Evolutionary conservation across 2,329 filamentous ascomycete species (phyloP).

Genomic region (Diaporthe ilicicola): DNA sequence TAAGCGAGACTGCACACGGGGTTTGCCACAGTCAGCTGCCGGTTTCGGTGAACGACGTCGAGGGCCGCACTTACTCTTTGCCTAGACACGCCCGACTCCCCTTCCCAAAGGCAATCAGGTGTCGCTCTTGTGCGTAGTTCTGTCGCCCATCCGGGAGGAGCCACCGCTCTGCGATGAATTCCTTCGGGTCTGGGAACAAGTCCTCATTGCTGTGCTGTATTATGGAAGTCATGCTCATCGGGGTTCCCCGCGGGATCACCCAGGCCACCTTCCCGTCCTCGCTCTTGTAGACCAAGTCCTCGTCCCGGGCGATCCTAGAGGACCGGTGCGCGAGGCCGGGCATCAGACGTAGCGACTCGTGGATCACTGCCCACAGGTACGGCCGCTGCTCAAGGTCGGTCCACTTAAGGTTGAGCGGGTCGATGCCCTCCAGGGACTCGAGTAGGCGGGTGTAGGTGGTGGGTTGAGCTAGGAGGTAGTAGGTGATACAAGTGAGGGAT

Average conservation of each 20-base stretch:
- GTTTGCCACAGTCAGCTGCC: background rate
- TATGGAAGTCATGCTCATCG: constrained; percentile 35
- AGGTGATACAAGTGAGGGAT: constrained; percentile 12
- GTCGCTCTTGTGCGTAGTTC: constrained; percentile 33
- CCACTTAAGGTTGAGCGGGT: constrained; percentile 33
- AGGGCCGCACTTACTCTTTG: constrained; percentile 36
- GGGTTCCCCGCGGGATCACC: constrained; percentile 36
- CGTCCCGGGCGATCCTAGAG: constrained; percentile 31
- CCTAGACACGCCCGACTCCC: constrained; percentile 38
- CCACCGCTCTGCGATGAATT: constrained; percentile 39
- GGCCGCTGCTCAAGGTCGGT: constrained; percentile 36
- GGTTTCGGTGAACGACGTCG: fast-evolving
- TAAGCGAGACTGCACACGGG: constrained; percentile 26
- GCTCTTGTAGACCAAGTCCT: constrained; percentile 25
- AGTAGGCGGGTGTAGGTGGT: background rate
- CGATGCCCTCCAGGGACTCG: background rate
- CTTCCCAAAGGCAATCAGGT: constrained; percentile 35
- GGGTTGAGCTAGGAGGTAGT: constrained; percentile 14
- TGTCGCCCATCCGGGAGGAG: constrained; percentile 30
- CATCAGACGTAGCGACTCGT: constrained; percentile 37
- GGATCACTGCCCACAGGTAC: constrained; percentile 37
- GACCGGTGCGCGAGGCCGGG: constrained; percentile 34
- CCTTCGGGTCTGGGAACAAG: constrained; percentile 36
- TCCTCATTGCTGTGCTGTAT: constrained; percentile 37
- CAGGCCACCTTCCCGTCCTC: constrained; percentile 27